Base-by-base conservation (phyloP, 768 basidiomycete genomes). In the Phylloporus sp. region DNA sequence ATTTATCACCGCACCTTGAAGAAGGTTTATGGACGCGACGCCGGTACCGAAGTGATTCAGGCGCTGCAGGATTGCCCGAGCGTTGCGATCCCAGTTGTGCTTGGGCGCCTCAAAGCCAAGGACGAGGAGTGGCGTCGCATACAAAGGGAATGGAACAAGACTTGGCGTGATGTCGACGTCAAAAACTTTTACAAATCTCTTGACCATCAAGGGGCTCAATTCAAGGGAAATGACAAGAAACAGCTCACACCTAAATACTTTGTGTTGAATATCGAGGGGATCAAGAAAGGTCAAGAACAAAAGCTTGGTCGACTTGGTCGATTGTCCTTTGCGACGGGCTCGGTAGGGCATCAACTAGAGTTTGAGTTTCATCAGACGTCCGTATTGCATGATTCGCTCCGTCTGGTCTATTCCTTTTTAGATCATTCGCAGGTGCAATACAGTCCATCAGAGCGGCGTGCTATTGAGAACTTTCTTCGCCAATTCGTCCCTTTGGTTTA, bases 171-270 rank as follows among this genome's bases (percentile, higher is more conserved):
- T 67, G 88, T 95, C 44, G 93, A 99, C 62, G 86, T 87, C 50
- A 94, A 93, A 73, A 98, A 98, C 74, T 98, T 95, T 67, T 95
- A 97, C 83, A 97, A 95, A 72, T 87, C 88, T 27, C 83, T 98
- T 45, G 97, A 99, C 66, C 92, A 97, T 64, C 95, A 97, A 68
- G 95, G 93, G 16, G 89, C 91, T 68, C 83, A 79, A 53, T 97
- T 95, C 83, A 98, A 97, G 74, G 78, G 79, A 51, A 95, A 92
- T 68, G 97, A 99, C 77, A 97, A 97, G 81, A 91, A 91, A 71
- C 80, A 78, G 52, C 88, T 94, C 63, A 92, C 88, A 7, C 78
- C 88, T 38, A 94, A 91, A 65, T 73, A 84, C 56, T 90, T 95
- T 62, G 84, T 92, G 27, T 76, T 72, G 27, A 87, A 95, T 49